A percentile compares a stretch with the other conserved stretches of the same genome.
Evolutionary conservation across 2,329 filamentous ascomycete genomes (phyloP).

Genomic region (Septoria linicola): DNA sequence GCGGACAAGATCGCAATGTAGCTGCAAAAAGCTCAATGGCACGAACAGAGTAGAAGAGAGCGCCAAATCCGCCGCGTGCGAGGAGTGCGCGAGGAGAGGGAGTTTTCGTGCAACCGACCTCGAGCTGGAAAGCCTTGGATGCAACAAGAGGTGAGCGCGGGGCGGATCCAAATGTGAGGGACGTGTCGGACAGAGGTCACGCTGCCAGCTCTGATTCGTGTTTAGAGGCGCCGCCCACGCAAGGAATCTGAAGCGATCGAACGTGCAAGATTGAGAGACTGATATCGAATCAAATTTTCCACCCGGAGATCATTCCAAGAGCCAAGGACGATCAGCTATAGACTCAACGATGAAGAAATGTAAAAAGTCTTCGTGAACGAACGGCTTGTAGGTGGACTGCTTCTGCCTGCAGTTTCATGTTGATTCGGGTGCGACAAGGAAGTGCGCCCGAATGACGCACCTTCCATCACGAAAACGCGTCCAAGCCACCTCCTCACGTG

Average conservation of each 20-base stretch:
- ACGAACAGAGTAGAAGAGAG: too few relatives aligned
- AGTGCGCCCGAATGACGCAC: too few relatives aligned
- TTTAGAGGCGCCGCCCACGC: neutral
- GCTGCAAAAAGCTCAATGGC: neutral
- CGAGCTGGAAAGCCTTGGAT: neutral
- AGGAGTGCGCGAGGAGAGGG: too few relatives aligned
- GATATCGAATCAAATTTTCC: neutral
- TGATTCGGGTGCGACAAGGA: too few relatives aligned
- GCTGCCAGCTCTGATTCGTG: neutral
- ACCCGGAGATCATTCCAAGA: neutral
- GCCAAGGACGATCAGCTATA: neutral
- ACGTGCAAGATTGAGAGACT: too few relatives aligned
- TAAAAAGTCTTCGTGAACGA: neutral
- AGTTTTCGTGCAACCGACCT: neutral
- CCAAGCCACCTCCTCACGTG: neutral
- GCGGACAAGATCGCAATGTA: neutral
- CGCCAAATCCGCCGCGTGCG: too few relatives aligned
- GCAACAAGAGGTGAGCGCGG: neutral
- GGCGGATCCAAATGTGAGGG: too few relatives aligned
- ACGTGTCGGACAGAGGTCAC: neutral
- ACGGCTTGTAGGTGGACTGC: too few relatives aligned
- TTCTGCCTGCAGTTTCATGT: too few relatives aligned
- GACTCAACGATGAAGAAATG: neutral
- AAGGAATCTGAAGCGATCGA: neutral
- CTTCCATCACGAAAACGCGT: neutral